Evolutionary conservation across 176 grass and related monocot genomes (phyloP).

Genomic region (Aegilops bicornis): DNA sequence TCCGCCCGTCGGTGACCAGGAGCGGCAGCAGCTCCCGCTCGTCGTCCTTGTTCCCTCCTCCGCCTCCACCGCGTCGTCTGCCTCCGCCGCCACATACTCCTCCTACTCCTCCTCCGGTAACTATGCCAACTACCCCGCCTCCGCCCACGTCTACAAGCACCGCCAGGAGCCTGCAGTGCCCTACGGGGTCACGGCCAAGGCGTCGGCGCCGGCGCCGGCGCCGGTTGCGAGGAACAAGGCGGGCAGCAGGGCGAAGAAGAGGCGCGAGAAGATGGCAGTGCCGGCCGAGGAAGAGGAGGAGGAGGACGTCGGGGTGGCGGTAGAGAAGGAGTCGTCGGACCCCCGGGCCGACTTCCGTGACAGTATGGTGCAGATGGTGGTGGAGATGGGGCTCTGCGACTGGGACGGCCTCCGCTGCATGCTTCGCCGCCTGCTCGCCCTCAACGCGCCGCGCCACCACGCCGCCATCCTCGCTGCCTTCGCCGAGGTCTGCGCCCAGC

Average conservation of each 20-base stretch:
- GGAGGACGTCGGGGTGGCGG: constrained; percentile 59
- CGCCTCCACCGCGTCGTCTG: constrained; percentile 32
- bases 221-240: not conserved
- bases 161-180: not conserved
- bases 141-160: not conserved
- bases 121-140: not conserved
- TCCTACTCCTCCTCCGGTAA: constrained; percentile 31
- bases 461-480: constrained; percentile 88
- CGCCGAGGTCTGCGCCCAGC: constrained; percentile 78
- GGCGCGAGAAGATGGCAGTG: constrained; percentile 18
- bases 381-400: constrained; percentile 80
- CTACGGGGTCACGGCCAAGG: not conserved
- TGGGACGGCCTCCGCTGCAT: constrained; percentile 89
- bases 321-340: constrained; percentile 94
- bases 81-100: constrained; percentile 27
- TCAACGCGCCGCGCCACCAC: constrained; percentile 93
- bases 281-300: not conserved
- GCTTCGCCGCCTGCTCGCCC: constrained; percentile 87
- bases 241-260: not conserved
- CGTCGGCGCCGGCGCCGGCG: not conserved
- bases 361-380: constrained; percentile 91
- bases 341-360: constrained; percentile 80
- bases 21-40: constrained; percentile 24
- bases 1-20: constrained; percentile 25
- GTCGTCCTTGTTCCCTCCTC: constrained; percentile 31